These are phyloP conservation scores for Trametes versicolor DNA, from an alignment of 1,284 basidiomycete genomes.

Conservation along the genomic window DNA sequence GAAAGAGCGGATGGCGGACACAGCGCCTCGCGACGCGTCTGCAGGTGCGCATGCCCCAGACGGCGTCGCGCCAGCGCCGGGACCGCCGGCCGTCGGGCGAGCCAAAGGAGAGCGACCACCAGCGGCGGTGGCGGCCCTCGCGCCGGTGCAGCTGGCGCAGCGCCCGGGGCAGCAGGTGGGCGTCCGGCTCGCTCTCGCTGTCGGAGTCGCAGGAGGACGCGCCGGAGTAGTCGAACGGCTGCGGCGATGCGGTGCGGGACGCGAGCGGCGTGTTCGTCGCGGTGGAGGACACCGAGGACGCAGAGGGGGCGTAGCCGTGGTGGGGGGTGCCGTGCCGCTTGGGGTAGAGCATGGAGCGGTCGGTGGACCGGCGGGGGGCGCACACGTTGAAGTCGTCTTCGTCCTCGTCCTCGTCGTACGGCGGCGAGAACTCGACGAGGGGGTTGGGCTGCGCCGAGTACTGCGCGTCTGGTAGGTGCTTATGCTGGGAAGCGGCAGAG, in stretches of 20 bases:
- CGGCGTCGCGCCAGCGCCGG: conserved; percentile 48
- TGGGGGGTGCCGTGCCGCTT: conserved; percentile 28
- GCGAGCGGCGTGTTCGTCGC: conserved; percentile 47
- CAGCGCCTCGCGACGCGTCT: conserved; percentile 65
- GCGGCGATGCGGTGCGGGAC: conserved; percentile 49
- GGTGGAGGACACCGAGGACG: conserved; percentile 44
- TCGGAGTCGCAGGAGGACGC: conserved; percentile 68
- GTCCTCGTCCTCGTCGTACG: conserved; percentile 32
- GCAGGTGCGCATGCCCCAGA: conserved; percentile 52
- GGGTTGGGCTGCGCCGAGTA: conserved; percentile 31
- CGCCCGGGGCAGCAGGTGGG: conserved; percentile 58
- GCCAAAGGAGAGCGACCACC: conserved; percentile 41
- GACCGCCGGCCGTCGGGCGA: conserved; percentile 39
- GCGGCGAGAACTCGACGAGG: conserved; percentile 34
- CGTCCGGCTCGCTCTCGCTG: conserved; percentile 68
- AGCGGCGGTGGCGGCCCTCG: conserved; percentile 49
- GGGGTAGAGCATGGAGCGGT: conserved; percentile 40
- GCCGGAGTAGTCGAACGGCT: conserved; percentile 50
- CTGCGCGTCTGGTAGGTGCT: conserved; percentile 13
- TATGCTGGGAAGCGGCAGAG: conserved; percentile 7
- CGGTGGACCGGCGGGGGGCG: conserved; percentile 31
- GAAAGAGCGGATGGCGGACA: conserved; percentile 80
- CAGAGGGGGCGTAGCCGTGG: conserved; percentile 20
- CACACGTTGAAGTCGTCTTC: conserved; percentile 32
- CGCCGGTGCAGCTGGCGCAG: conserved; percentile 43